Percentiles rank a stretch among this genome's conserved stretches.
phyloP scores from a whole-genome alignment of 352 stramenopile species.

The Phytophthora litchii region DNA sequence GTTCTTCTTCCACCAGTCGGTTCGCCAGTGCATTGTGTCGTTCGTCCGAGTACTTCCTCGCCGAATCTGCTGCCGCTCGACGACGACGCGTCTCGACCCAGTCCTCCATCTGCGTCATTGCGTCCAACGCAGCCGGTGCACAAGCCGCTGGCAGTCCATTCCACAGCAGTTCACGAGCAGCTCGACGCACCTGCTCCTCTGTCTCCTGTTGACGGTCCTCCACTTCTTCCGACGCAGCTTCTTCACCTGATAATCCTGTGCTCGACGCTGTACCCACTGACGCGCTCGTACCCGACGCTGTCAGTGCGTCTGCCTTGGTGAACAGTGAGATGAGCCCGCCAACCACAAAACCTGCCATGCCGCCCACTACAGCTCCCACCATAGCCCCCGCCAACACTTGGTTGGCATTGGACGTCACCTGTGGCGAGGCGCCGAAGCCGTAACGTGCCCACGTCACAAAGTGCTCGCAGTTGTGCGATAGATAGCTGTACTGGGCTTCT shows the following conservation, averaged over 20 bases:
- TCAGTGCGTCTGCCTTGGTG: constrained; percentile 60
- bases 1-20: constrained; percentile 61
- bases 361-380: constrained; percentile 61
- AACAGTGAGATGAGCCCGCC: constrained; percentile 68
- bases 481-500: constrained; percentile 56
- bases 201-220: constrained; percentile 10
- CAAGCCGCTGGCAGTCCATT: constrained; percentile 40
- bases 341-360: constrained; percentile 62
- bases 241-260: constrained; percentile 5
- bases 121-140: constrained; percentile 36
- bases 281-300: constrained; percentile 36
- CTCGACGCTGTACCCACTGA: constrained; percentile 1
- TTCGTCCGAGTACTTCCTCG: constrained; percentile 52
- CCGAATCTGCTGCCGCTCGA: constrained; percentile 36
- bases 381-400: constrained; percentile 68
- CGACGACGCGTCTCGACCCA: constrained; percentile 53
- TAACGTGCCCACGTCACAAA: constrained; percentile 82
- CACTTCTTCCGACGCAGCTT: constrained; percentile 21
- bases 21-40: constrained; percentile 56
- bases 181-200: constrained; percentile 26
- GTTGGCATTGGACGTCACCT: constrained; percentile 59
- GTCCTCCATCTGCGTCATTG: constrained; percentile 49
- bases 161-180: constrained; percentile 49
- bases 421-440: constrained; percentile 56
- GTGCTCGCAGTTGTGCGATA: constrained; percentile 77